phyloP scores from a whole-genome alignment of 495 filamentous ascomycete genomes.

The Trichoderma virens region DNA sequence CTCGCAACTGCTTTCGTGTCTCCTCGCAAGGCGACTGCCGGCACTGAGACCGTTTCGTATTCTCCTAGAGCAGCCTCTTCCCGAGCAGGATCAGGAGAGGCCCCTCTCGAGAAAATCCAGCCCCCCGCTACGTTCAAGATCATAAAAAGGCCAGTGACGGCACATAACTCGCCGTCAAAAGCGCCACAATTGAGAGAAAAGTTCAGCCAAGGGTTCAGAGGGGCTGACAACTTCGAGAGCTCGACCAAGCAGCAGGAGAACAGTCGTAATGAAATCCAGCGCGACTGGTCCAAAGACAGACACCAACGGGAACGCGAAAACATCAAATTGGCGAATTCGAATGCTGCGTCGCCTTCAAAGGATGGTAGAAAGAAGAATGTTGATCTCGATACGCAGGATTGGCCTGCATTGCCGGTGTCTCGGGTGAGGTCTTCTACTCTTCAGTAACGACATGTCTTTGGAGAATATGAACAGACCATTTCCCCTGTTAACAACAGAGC shows the following conservation, averaged over 20 bases:
- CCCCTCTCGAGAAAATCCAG: neutral
- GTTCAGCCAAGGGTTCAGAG: neutral
- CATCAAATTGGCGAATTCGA: neutral
- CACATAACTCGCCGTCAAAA: neutral
- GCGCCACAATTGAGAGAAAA: neutral
- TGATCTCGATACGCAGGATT: neutral
- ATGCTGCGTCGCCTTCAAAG: neutral
- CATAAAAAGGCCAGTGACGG: neutral
- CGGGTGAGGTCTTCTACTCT: neutral
- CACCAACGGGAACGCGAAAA: neutral
- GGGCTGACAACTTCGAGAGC: neutral
- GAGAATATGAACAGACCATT: neutral
- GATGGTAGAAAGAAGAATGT: neutral
- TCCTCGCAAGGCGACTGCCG: neutral
- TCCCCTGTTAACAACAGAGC: too few relatives aligned
- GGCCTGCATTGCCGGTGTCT: neutral
- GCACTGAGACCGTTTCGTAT: neutral
- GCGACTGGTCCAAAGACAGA: neutral
- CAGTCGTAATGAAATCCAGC: neutral
- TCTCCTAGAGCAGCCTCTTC: neutral
- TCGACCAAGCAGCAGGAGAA: neutral
- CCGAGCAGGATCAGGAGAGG: neutral
- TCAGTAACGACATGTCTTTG: neutral
- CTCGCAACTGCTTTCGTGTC: neutral
- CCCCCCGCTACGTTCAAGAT: neutral